A percentile compares a stretch with the other conserved stretches of the same genome.
phyloP scores from a whole-genome alignment of 306 rosid genomes.

The Cotoneaster glaucophyllus region DNA sequence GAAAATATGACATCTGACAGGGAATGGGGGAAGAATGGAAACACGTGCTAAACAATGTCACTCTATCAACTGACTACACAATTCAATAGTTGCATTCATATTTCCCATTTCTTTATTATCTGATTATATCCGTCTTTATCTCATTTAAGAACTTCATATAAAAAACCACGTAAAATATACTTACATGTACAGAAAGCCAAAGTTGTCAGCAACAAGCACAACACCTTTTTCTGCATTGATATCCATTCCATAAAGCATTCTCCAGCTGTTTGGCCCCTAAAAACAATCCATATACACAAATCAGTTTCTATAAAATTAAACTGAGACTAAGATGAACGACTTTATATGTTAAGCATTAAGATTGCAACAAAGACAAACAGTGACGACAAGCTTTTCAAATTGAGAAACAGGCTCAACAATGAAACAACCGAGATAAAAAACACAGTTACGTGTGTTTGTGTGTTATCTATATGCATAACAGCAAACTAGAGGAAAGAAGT shows the following conservation, averaged over 20 bases:
- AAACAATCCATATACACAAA: conserved; percentile 8
- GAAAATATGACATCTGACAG: background rate
- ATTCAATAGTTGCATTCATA: background rate
- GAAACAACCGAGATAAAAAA: background rate
- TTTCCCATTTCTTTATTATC: background rate
- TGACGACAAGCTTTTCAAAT: background rate
- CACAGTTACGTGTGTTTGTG: background rate
- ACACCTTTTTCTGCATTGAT: conserved; percentile 65
- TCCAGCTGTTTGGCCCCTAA: conserved; percentile 71
- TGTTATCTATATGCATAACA: too few species aligned
- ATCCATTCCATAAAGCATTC: conserved; percentile 97
- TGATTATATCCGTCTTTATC: background rate
- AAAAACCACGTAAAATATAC: conserved; percentile 17
- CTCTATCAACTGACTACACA: background rate
- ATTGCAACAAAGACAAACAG: background rate
- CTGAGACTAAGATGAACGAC: background rate
- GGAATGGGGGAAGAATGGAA: background rate
- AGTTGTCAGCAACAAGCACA: conserved; percentile 78
- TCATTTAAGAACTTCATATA: background rate
- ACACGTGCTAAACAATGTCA: background rate
- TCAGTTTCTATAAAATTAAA: background rate
- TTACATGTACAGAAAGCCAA: conserved; percentile 72
- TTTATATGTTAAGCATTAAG: background rate
- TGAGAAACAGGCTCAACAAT: background rate
- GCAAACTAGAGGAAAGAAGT: too few species aligned